phyloP scores from a whole-genome alignment of 768 basidiomycete species.

The Tricholomella constricta region DNA sequence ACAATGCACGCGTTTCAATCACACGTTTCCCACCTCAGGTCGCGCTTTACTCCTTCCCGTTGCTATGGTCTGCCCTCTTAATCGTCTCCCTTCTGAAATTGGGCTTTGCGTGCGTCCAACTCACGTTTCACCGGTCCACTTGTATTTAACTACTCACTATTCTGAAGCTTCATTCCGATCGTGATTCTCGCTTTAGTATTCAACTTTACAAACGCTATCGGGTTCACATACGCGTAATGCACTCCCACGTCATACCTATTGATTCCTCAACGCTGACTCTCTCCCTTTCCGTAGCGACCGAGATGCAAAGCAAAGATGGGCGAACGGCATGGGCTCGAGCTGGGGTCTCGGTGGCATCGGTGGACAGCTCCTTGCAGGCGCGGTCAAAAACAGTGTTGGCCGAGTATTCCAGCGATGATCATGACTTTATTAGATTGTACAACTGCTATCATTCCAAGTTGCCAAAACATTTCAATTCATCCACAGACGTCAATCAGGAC shows the following conservation, averaged over 20 bases:
- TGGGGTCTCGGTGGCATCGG: slow-evolving; percentile 83
- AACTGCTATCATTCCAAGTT: neutral
- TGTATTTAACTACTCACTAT: neutral
- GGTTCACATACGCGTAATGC: slow-evolving; percentile 92
- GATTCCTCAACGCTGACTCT: slow-evolving; percentile 3
- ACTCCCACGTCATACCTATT: slow-evolving; percentile 1
- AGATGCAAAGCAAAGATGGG: slow-evolving; percentile 93
- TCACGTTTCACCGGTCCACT: neutral
- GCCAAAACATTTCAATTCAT: slow-evolving; percentile 16
- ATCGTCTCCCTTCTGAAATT: slow-evolving; percentile 90
- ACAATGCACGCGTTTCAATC: slow-evolving; percentile 5
- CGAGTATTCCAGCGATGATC: slow-evolving; percentile 55
- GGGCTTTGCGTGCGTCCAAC: slow-evolving; percentile 71
- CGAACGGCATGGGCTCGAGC: slow-evolving; percentile 66
- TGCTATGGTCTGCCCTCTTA: slow-evolving; percentile 84
- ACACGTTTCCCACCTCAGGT: slow-evolving; percentile 46
- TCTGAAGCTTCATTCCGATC: slow-evolving; percentile 85
- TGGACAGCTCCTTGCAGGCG: slow-evolving; percentile 79
- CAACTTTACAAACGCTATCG: slow-evolving; percentile 93
- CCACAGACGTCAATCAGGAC: slow-evolving; percentile 8
- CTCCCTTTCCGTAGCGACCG: slow-evolving; percentile 58
- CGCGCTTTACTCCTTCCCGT: slow-evolving; percentile 87
- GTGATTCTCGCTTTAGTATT: slow-evolving; percentile 93
- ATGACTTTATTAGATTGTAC: neutral
- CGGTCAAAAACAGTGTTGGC: slow-evolving; percentile 81